A percentile compares a stretch with the other conserved stretches of the same genome.
These are phyloP conservation scores for Auricularia heimuer DNA, from an alignment of 768 basidiomycete genomes.

Conservation along the genomic window DNA sequence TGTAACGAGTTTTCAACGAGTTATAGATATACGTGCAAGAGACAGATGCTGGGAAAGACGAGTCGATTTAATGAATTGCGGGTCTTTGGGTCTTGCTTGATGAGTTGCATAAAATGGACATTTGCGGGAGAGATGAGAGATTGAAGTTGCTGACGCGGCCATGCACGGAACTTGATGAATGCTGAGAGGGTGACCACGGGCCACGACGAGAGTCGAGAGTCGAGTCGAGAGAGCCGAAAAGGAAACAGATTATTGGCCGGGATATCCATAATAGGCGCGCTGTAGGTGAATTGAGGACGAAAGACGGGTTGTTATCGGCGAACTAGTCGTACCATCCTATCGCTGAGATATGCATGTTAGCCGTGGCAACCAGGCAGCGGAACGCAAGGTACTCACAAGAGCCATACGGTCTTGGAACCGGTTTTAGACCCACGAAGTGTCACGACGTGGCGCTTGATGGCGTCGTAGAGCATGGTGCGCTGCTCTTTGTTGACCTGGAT, in stretches of 20 bases:
- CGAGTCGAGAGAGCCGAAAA: background rate
- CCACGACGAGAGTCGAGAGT: background rate
- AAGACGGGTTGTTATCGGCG: background rate
- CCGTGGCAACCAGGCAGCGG: slow-evolving; percentile 3
- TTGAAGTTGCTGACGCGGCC: too few species aligned
- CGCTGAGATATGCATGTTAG: slow-evolving; percentile 25
- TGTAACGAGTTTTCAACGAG: background rate
- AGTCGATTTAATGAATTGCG: background rate
- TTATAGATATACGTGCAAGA: background rate
- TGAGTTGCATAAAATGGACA: background rate
- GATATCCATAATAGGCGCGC: slow-evolving; percentile 54
- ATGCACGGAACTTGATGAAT: too few species aligned
- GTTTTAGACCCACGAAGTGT: slow-evolving; percentile 87
- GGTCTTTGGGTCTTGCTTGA: background rate
- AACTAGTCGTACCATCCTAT: slow-evolving; percentile 40
- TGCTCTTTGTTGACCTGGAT: slow-evolving; percentile 72
- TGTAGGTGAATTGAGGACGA: slow-evolving; percentile 19
- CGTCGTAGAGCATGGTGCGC: slow-evolving; percentile 70
- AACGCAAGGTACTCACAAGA: slow-evolving; percentile 43
- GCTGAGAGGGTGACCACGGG: background rate
- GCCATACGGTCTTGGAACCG: slow-evolving; percentile 86
- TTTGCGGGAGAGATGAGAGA: too few species aligned
- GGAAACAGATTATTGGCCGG: background rate
- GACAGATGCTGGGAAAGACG: background rate
- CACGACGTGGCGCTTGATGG: slow-evolving; percentile 79